Conservation (phyloP, 306 rosid genomes). For the Cucumis hystrix region DNA sequence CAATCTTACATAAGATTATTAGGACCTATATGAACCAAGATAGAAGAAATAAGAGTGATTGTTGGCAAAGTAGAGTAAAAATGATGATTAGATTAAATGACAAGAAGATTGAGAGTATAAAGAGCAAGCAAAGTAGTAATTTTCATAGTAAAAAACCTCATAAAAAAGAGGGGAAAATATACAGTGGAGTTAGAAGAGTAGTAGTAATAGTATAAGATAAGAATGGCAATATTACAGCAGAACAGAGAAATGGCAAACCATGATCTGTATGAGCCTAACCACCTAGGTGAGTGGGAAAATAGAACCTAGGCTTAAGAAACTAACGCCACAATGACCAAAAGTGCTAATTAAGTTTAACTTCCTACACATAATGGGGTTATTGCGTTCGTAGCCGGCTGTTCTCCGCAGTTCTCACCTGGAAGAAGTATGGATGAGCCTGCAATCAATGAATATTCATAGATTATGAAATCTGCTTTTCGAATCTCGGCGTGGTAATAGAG, state of each 20-base stretch:
- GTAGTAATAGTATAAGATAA: neutral
- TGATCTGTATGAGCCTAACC: neutral
- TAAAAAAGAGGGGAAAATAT: neutral
- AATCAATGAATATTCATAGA: neutral
- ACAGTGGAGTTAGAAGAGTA: neutral
- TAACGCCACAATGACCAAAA: neutral
- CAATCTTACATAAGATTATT: neutral
- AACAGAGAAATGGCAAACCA: neutral
- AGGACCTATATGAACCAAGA: neutral
- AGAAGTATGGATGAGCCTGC: conserved; percentile 42
- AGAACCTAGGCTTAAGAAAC: neutral
- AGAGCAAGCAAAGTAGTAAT: neutral
- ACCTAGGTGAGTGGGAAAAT: neutral
- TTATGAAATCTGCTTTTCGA: neutral
- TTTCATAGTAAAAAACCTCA: neutral
- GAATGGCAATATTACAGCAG: conserved; percentile 5
- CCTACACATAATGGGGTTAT: neutral
- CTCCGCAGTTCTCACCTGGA: conserved; percentile 34
- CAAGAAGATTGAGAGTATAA: neutral
- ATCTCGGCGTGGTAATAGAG: too few relatives aligned
- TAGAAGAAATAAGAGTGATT: neutral
- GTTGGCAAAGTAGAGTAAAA: neutral
- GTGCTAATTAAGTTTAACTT: neutral
- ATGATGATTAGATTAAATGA: neutral
- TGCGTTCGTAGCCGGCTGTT: conserved; percentile 22